A percentile compares a stretch with the other conserved stretches of the same genome.
These are phyloP conservation scores for Abelmoschus esculentus DNA, from an alignment of 345 rosid species.

Conservation along the genomic window DNA sequence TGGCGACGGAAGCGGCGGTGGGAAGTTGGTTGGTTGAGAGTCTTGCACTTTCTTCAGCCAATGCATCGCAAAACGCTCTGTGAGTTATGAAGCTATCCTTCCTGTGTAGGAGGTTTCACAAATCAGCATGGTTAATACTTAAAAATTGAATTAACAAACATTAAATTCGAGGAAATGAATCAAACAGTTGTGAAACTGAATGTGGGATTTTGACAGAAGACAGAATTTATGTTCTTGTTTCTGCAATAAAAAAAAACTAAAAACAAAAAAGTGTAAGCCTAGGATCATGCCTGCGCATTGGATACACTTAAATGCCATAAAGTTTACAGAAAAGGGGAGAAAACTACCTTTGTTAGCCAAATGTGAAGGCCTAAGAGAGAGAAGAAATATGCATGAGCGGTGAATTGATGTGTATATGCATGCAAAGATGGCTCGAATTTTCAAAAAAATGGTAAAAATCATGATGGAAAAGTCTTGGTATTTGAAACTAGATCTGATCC, in stretches of 20 bases:
- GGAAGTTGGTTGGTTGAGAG: slow-evolving; percentile 37
- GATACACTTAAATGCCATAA: slow-evolving; percentile 18
- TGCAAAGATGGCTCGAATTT: slow-evolving; percentile 26
- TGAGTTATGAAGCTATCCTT: slow-evolving; percentile 95
- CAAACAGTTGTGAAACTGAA: not conserved
- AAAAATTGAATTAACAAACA: not conserved
- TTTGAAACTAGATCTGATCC: slow-evolving; percentile 18
- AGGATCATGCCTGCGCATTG: slow-evolving; percentile 22
- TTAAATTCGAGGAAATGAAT: not conserved
- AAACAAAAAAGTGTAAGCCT: not conserved
- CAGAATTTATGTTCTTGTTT: not conserved
- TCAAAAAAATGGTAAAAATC: slow-evolving; percentile 20
- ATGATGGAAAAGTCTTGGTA: not conserved
- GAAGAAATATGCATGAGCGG: slow-evolving; percentile 12
- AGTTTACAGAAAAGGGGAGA: slow-evolving; percentile 17
- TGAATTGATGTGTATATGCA: slow-evolving; percentile 18
- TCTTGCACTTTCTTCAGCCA: slow-evolving; percentile 87
- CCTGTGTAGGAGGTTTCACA: slow-evolving; percentile 29
- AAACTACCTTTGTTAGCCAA: slow-evolving; percentile 27
- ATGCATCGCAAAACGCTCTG: slow-evolving; percentile 88
- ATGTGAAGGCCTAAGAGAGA: slow-evolving; percentile 16
- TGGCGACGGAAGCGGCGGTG: not conserved
- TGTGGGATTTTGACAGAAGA: slow-evolving; percentile 4
- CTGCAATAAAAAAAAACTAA: not conserved
- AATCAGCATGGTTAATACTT: not conserved